These are phyloP conservation scores for Rhododendron simsii DNA, from an alignment of 148 eudicot genomes.

Conservation along the genomic window DNA sequence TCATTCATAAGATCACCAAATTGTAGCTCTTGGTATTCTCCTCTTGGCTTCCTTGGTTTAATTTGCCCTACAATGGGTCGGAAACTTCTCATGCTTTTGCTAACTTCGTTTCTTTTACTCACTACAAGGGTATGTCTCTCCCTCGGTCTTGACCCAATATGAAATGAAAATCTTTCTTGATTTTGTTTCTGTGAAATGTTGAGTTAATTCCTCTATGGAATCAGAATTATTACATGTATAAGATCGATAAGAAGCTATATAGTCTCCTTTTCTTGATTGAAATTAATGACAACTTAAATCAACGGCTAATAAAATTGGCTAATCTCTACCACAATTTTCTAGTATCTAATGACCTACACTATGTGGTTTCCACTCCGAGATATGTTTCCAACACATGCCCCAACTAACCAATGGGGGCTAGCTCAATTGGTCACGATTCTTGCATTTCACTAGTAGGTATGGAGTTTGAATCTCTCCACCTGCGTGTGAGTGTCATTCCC, in stretches of 20 bases:
- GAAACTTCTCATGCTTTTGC: background rate
- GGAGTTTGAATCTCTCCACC: too few relatives aligned
- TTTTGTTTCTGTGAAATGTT: background rate
- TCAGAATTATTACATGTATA: too few relatives aligned
- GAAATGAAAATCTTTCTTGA: background rate
- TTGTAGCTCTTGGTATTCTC: background rate
- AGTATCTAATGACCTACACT: too few relatives aligned
- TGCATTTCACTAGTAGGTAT: too few relatives aligned
- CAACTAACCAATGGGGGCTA: too few relatives aligned
- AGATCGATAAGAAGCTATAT: too few relatives aligned
- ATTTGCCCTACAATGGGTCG: background rate
- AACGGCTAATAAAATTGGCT: background rate
- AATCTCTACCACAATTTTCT: too few relatives aligned
- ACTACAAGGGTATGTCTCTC: conserved; percentile 1
- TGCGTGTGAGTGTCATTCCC: too few relatives aligned
- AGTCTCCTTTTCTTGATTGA: background rate
- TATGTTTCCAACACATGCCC: too few relatives aligned
- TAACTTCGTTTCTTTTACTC: background rate
- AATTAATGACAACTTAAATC: background rate
- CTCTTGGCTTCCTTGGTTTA: background rate
- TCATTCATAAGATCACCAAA: background rate
- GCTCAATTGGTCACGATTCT: too few relatives aligned
- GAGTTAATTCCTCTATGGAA: background rate
- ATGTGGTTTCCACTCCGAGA: too few relatives aligned
- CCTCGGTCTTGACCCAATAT: background rate